Evolutionary conservation across 176 grass and related monocot species (phyloP).

Genomic region (Zea mays): Zm-B73-REFERENCE-NAM-5.0 NC_050097.1:223800001-223800500

Average conservation of each 20-base stretch:
- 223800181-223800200: not conserved
- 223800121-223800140: constrained; percentile 72
- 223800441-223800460: not conserved
- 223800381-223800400: not conserved
- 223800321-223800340: not conserved
- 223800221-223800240: not conserved
- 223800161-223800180: constrained; percentile 53
- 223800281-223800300: not conserved
- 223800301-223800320: not conserved
- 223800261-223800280: not conserved
- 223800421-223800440: not conserved
- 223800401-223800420: not conserved
- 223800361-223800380: not conserved
- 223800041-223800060: constrained; percentile 10
- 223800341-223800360: not conserved
- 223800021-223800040: constrained; percentile 44
- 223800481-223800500: not conserved
- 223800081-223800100: constrained; percentile 27
- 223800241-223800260: not conserved
- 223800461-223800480: not conserved
- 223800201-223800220: not conserved
- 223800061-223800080: constrained; percentile 31
- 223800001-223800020: constrained; percentile 38
- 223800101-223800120: constrained; percentile 44
- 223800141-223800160: constrained; percentile 85